Evolutionary conservation across 2,329 filamentous ascomycete species (phyloP), one percentile per base, ranked within the genome.

Genomic region (Scedosporium minutisporum): DNA sequence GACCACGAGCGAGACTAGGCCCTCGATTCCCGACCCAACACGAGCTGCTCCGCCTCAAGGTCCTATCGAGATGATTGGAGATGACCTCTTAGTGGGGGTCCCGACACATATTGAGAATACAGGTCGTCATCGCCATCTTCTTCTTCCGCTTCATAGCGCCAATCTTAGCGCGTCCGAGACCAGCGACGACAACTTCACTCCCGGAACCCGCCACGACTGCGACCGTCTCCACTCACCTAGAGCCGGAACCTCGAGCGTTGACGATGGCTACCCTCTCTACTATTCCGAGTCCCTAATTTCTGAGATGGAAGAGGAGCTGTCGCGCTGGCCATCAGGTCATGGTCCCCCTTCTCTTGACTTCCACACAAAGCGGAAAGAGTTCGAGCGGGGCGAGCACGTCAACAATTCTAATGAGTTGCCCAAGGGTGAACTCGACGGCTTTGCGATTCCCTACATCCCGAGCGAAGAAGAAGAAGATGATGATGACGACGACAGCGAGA

Each of bases 401-500:
- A 63, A 67, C 29, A 65, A 59, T 23, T 63, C 64, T 10, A 21
- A 29, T 29, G 63, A 61, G 6, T 59, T 62, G 61, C 48, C 64
- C 65, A 55, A 68, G 64, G 25, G 68, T 66, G 68, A 71, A 42
- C 66, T 70, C 63, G 67, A 71, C 44, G 71, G 71, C 29, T 71
- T 79, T 62, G 73, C 71, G 23, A 67, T 82, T 57, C 77, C 80
- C 3, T 83, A 82, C 67, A 76, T 80, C 66, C 68, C 68, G 65
- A 77, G 74, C 42, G 71, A 55, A 48, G 59, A 61, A 27, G 58
- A 60, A 29, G 44, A 21, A 18, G 44, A 75, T 63, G 76, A 77
- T 66, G 77, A 80, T 69, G 80, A 82, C 79, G 86, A 88, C 84
- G 86, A 87, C 78, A 79, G 80, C 71, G 79, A 84, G 73, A 80